These are phyloP conservation scores for Usnea hakonensis DNA, from an alignment of 495 filamentous ascomycete genomes.

Conservation along the genomic window DNA sequence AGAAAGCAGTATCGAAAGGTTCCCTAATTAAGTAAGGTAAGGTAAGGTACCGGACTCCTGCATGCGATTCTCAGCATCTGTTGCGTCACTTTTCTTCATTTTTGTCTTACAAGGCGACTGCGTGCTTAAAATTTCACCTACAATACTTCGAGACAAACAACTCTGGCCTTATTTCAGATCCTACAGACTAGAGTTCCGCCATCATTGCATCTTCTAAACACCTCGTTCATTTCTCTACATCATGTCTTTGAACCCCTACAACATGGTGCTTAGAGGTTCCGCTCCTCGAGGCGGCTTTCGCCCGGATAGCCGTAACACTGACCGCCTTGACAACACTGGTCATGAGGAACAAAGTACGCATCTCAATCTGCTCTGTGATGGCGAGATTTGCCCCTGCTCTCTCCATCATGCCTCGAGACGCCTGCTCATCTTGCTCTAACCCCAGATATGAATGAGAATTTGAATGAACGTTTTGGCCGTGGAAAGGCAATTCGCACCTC, in stretches of 20 bases:
- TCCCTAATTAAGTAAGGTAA: too few species aligned
- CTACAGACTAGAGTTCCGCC: too few species aligned
- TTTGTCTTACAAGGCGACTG: too few species aligned
- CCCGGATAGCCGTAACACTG: neutral
- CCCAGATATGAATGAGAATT: conserved; percentile 14
- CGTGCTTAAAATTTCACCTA: too few species aligned
- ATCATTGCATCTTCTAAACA: too few species aligned
- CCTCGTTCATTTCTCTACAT: too few species aligned
- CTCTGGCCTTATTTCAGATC: too few species aligned
- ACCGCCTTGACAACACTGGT: neutral
- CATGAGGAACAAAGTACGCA: neutral
- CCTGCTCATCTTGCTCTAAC: neutral
- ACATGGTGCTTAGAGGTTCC: neutral
- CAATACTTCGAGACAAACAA: too few species aligned
- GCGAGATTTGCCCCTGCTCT: neutral
- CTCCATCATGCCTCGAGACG: neutral
- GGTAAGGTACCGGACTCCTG: too few species aligned
- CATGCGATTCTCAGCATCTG: too few species aligned
- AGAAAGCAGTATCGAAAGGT: too few species aligned
- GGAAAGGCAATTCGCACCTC: conserved; percentile 8
- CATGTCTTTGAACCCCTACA: neutral
- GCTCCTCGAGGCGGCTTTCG: neutral
- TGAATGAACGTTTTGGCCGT: conserved; percentile 15
- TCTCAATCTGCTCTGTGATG: neutral
- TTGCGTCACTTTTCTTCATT: too few species aligned